phyloP scores from a whole-genome alignment of 805 yeast genomes.

The Kodamaea restingae region DNA sequence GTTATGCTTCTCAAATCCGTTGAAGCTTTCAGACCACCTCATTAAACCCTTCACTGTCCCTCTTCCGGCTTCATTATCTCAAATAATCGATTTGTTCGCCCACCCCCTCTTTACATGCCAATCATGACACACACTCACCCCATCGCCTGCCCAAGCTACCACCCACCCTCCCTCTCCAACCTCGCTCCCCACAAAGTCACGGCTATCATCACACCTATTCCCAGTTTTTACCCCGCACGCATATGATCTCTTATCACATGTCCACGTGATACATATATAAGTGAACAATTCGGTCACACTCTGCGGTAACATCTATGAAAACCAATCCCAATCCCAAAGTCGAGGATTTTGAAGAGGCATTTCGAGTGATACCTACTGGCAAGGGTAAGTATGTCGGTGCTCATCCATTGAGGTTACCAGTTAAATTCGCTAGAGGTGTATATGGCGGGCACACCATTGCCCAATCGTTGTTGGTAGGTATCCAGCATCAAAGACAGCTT shows the following conservation, averaged over 20 bases:
- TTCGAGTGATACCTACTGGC: constrained; percentile 22
- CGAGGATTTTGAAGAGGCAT: constrained; percentile 31
- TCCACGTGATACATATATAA: background rate
- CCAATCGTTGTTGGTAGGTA: constrained; percentile 59
- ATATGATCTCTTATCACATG: background rate
- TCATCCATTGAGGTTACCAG: constrained; percentile 31
- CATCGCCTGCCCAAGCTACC: too few relatives aligned
- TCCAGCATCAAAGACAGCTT: constrained; percentile 36
- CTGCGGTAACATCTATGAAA: background rate
- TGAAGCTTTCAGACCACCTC: too few relatives aligned
- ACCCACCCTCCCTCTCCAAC: too few relatives aligned
- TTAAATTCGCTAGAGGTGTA: constrained; percentile 54
- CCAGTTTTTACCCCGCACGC: background rate
- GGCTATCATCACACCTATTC: background rate
- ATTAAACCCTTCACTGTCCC: too few relatives aligned
- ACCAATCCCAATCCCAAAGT: constrained; percentile 1
- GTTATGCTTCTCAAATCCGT: too few relatives aligned
- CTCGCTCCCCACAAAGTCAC: too few relatives aligned
- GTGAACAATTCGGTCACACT: too few relatives aligned
- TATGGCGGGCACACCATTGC: constrained; percentile 71
- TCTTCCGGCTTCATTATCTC: too few relatives aligned
- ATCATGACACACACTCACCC: too few relatives aligned
- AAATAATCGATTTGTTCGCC: too few relatives aligned
- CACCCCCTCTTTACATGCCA: too few relatives aligned
- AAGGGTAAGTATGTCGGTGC: constrained; percentile 30